Evolutionary conservation across 73 alveolate genomes (phyloP).

Genomic region (Paramecium tetraurelia): DNA sequence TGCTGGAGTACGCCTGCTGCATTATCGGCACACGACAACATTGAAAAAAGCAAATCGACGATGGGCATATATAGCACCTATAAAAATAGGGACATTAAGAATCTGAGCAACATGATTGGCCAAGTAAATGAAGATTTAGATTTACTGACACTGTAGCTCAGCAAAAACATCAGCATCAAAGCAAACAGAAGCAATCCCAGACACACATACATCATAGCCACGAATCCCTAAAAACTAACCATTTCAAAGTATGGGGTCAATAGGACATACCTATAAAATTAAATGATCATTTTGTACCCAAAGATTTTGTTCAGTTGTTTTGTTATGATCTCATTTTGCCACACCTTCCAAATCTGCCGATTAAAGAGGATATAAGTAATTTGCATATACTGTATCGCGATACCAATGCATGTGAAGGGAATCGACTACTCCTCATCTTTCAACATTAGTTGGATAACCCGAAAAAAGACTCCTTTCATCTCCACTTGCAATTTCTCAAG

Average conservation of each 20-base stretch:
- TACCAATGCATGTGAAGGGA: neutral
- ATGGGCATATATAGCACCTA: conserved; percentile 8
- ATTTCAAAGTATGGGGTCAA: conserved; percentile 4
- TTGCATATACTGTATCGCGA: neutral
- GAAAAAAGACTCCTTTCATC: neutral
- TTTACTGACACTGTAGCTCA: neutral
- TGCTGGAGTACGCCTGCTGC: neutral
- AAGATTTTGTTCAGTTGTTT: conserved; percentile 11
- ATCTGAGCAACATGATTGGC: conserved; percentile 24
- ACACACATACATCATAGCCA: conserved; percentile 15
- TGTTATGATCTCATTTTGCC: conserved; percentile 11
- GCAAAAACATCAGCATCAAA: neutral
- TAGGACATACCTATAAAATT: neutral
- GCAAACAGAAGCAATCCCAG: conserved; percentile 12
- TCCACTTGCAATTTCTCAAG: neutral
- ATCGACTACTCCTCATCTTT: conserved; percentile 32
- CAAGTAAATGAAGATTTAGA: neutral
- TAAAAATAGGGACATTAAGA: neutral
- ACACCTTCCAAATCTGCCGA: conserved; percentile 22
- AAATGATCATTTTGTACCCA: neutral
- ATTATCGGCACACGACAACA: neutral
- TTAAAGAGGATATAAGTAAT: conserved; percentile 28
- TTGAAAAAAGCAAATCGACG: conserved; percentile 3
- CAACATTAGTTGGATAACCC: conserved; percentile 1
- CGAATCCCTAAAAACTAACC: neutral